These are phyloP conservation scores for Oidiodendron maius DNA, from an alignment of 495 filamentous ascomycete species.

Conservation along the genomic window DNA sequence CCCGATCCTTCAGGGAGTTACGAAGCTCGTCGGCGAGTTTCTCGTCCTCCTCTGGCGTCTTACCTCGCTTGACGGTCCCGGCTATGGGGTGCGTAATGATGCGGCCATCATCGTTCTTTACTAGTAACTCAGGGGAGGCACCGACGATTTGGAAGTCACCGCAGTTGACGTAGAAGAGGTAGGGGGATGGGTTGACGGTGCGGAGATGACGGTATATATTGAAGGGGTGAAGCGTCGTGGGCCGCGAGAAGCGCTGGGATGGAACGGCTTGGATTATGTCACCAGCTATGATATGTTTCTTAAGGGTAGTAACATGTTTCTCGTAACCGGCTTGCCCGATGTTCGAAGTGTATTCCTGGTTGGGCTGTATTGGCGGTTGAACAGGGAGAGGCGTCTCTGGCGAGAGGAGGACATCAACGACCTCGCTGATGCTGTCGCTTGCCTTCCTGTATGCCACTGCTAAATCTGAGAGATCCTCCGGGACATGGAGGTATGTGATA, in stretches of 20 bases:
- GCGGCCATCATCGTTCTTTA: constrained; percentile 78
- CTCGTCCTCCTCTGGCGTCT: constrained; percentile 73
- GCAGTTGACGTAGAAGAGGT: constrained; percentile 94
- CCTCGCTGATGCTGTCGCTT: constrained; percentile 51
- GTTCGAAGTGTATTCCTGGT: constrained; percentile 85
- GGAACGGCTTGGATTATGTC: constrained; percentile 98
- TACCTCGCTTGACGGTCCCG: constrained; percentile 85
- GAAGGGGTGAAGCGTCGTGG: constrained; percentile 88
- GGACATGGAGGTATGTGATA: constrained; percentile 76
- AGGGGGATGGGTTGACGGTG: constrained; percentile 92
- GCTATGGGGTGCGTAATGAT: constrained; percentile 98
- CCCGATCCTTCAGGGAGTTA: constrained; percentile 82
- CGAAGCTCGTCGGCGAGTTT: constrained; percentile 71
- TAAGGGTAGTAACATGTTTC: constrained; percentile 70
- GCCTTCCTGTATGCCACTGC: constrained; percentile 61
- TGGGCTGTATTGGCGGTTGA: constrained; percentile 62
- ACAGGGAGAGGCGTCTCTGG: constrained; percentile 72
- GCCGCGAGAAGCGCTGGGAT: constrained; percentile 84
- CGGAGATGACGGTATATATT: constrained; percentile 97
- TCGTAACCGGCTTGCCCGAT: constrained; percentile 87
- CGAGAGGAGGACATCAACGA: constrained; percentile 61
- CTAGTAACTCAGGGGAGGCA: constrained; percentile 87
- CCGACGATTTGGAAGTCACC: constrained; percentile 89
- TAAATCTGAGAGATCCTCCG: constrained; percentile 39
- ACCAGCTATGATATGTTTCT: constrained; percentile 80